Conservation (phyloP, 2,329 filamentous ascomycete species). For the Colletotrichum cuscutae region DNA sequence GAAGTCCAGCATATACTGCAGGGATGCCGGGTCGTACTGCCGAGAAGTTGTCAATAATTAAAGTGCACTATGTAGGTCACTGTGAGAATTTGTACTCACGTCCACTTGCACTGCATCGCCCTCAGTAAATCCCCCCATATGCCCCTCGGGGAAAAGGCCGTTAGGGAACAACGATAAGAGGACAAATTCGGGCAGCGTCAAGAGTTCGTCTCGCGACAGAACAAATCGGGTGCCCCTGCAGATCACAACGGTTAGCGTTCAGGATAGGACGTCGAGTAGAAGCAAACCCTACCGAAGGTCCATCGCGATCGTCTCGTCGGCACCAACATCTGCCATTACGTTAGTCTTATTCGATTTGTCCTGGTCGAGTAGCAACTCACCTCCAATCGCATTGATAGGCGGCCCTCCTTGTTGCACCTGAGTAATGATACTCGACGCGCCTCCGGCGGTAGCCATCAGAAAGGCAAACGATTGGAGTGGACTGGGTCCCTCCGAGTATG, state of each 20-base stretch:
- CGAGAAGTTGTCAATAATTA: constrained; percentile 6
- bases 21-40: constrained; percentile 94
- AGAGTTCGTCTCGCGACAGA: constrained; percentile 90
- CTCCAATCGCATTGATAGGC: constrained; percentile 88
- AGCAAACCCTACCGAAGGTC: constrained; percentile 80
- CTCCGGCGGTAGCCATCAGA: constrained; percentile 97
- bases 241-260: constrained; percentile 41
- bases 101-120: constrained; percentile 97
- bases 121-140: constrained; percentile 92
- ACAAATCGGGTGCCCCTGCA: constrained; percentile 90
- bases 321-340: constrained; percentile 71
- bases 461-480: constrained; percentile 93
- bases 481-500: constrained; percentile 94
- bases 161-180: constrained; percentile 98
- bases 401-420: constrained; percentile 96
- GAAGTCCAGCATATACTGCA: constrained; percentile 99
- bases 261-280: background rate
- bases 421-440: constrained; percentile 98
- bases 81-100: constrained; percentile 69
- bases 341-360: constrained; percentile 10
- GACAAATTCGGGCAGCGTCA: constrained; percentile 97
- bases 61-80: background rate
- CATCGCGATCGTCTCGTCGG: constrained; percentile 94
- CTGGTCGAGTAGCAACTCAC: constrained; percentile 57
- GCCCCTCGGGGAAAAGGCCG: constrained; percentile 95